Evolutionary conservation across 148 eudicot species (phyloP), one percentile per base, ranked within the genome.

Genomic region (Fallopia convolvulus): DNA sequence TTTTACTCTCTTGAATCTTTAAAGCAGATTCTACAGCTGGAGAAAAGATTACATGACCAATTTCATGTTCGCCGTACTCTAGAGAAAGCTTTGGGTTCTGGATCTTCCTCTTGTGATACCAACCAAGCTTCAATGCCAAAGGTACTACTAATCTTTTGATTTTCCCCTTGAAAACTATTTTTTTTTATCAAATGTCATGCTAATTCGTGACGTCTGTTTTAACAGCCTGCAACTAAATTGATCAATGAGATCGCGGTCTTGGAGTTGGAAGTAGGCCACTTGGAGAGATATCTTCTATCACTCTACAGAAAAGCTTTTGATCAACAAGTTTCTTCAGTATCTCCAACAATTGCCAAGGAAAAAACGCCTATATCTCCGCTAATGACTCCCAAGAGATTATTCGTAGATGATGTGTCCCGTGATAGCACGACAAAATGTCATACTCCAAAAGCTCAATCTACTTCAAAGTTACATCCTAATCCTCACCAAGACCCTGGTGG

Each of bases 221-320:
- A 86, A 79, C 99, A 95, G 99, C 88, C 98, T 42, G 94, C 97
- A 11, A 90, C 98, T 77, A 89, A 92, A 83, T 84, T 95, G 84
- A 95, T 95, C 79, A 90, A 83, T 81, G 99, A 95, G 78, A 95
- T 95, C 68, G 85, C 99, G 8, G 90, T 93, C 17, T 79, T 95
- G 73, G 99, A 95, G 82, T 72, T 91, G 72, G 99, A 95, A 88
- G 99, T 95, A 21, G 86, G 80, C 77, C 88, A 92, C 82, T 85
- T 95, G 86, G 99, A 95, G 81, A 94, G 90, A 65, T 91, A 95
- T 84, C 97, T 95, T 81, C 93, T 95, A 76, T 86, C 98, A 21
- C 79, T 95, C 26, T 95, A 95, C 83, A 83, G 97, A 72, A 88
- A 89, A 86, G 97, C 99, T 61, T 95, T 95, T 83, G 98, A 90